A percentile compares a stretch with the other conserved stretches of the same genome.
Conservation (phyloP, 805 yeast genomes). For the Ogataea corticis region DNA sequence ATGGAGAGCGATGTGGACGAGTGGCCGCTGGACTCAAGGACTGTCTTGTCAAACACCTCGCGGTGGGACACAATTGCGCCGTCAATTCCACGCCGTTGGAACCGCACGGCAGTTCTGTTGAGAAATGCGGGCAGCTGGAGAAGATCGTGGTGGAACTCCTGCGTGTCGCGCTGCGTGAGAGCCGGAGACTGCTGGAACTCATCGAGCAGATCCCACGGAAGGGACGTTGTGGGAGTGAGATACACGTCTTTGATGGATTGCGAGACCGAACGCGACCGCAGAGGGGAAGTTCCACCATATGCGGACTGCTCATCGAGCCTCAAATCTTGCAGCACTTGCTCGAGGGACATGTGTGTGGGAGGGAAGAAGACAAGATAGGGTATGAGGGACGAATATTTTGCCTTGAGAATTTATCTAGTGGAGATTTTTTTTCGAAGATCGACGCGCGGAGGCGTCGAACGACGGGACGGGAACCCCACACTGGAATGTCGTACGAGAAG, state of each 20-base stretch:
- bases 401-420: too few species aligned
- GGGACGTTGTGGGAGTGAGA: conserved; percentile 59
- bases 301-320: not conserved
- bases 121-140: conserved; percentile 59
- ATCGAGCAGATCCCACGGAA: conserved; percentile 73
- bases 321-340: conserved; percentile 1
- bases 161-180: conserved; percentile 24
- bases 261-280: too few species aligned
- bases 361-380: not conserved
- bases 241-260: conserved; percentile 40
- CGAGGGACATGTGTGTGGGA: not conserved
- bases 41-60: conserved; percentile 55
- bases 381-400: not conserved
- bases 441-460: too few species aligned
- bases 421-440: too few species aligned
- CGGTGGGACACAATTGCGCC: conserved; percentile 65
- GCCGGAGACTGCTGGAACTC: conserved; percentile 60
- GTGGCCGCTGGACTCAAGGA: conserved; percentile 46
- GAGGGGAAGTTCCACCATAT: too few species aligned
- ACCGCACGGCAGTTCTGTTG: conserved; percentile 63
- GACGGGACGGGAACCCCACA: too few species aligned
- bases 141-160: conserved; percentile 46
- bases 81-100: conserved; percentile 71
- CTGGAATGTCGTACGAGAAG: too few species aligned
- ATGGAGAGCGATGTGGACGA: conserved; percentile 73